phyloP scores from a whole-genome alignment of 768 basidiomycete species.

The Coprinopsis sp. region DNA sequence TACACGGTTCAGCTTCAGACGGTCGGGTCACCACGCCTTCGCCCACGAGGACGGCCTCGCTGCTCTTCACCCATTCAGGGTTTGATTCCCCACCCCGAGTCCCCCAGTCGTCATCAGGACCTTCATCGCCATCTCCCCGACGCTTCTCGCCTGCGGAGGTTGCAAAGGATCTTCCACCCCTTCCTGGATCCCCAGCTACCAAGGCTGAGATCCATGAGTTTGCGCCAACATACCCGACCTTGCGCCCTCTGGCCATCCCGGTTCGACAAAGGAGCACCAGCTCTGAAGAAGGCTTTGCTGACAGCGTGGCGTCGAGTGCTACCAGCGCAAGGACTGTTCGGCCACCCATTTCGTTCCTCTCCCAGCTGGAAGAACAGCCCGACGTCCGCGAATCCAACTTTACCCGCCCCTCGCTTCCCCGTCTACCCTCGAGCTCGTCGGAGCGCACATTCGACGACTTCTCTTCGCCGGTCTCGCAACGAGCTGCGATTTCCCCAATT shows the following conservation, averaged over 20 bases:
- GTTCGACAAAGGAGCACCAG: too few species aligned
- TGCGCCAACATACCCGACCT: neutral
- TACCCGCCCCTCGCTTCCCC: constrained; percentile 3
- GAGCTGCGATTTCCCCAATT: too few species aligned
- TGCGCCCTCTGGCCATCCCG: neutral
- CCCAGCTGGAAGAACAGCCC: neutral
- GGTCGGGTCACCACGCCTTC: constrained; percentile 5
- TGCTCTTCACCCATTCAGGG: constrained; percentile 5
- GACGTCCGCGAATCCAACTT: neutral
- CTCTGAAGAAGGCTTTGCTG: neutral
- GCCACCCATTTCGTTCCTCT: neutral
- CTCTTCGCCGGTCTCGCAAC: constrained; percentile 7
- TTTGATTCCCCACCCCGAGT: neutral
- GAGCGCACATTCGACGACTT: constrained; percentile 12
- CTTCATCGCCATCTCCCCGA: neutral
- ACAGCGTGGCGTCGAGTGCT: neutral
- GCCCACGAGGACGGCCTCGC: constrained; percentile 12
- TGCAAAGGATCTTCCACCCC: neutral
- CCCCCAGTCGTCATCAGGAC: neutral
- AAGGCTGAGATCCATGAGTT: neutral
- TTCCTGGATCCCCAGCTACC: neutral
- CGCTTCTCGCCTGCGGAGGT: neutral
- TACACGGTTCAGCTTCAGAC: constrained; percentile 16
- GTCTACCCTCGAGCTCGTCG: constrained; percentile 9
- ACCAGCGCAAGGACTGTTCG: neutral